These are phyloP conservation scores for Aspergillus bombycis DNA, from an alignment of 2,329 filamentous ascomycete species.

Conservation along the genomic window DNA sequence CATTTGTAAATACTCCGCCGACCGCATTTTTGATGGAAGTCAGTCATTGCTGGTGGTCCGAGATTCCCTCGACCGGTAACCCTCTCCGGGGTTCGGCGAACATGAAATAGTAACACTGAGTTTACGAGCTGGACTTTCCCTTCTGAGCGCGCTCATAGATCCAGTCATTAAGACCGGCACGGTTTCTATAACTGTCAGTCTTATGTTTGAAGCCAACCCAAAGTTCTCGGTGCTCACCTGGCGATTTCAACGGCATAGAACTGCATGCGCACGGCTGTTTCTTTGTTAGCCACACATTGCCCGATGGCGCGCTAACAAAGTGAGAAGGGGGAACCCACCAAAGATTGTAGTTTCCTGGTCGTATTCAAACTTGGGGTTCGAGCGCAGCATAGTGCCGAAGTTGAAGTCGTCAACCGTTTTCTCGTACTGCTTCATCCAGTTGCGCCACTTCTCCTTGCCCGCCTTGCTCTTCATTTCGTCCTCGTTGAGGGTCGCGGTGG, in stretches of 20 bases:
- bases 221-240: conserved; percentile 52
- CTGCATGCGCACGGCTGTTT: conserved; percentile 70
- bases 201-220: neutral
- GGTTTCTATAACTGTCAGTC: conserved; percentile 62
- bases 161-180: conserved; percentile 91
- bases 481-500: conserved; percentile 78
- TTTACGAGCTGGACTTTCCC: conserved; percentile 40
- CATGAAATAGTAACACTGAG: neutral
- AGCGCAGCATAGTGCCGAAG: conserved; percentile 91
- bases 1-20: neutral
- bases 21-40: neutral
- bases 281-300: conserved; percentile 15
- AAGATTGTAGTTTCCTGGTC: conserved; percentile 90
- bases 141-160: conserved; percentile 78
- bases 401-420: conserved; percentile 97
- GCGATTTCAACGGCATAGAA: conserved; percentile 80
- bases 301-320: neutral
- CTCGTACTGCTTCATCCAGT: conserved; percentile 92
- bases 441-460: conserved; percentile 93
- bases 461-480: conserved; percentile 96
- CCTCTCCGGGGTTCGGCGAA: neutral
- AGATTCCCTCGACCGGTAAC: neutral
- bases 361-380: conserved; percentile 79
- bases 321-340: conserved; percentile 57
- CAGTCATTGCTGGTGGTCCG: conserved; percentile 2